Base-by-base conservation (phyloP, 139 green algal species). In the Chlamydomonas applanata region DNA sequence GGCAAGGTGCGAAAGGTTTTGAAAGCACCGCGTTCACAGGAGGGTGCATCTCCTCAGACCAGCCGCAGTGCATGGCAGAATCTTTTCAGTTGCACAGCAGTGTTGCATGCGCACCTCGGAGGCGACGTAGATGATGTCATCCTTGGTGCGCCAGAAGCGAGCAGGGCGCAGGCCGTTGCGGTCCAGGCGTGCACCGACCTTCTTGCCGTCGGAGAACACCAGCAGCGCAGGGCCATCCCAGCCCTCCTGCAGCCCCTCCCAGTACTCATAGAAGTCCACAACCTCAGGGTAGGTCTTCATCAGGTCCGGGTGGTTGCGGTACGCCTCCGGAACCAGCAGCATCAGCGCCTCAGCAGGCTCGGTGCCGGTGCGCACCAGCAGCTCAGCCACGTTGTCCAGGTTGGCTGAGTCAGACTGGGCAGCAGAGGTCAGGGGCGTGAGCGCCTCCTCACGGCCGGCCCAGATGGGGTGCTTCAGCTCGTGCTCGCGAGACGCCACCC, bases 221-320 rank as follows among this genome's bases (percentile, higher is more conserved):
- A 99, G 87, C 64, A 99, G 93, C 3, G 96, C 96, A 44, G 96
- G 96, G 35, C 96, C 96, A 75, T 99, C 96, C 96, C 96, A 99
- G 62, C 94, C 80, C 86, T 99, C 96, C 86, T 99, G 97, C 76
- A 98, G 88, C 44, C 95, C 95, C 83, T 97, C 94, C 67, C 91
- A 98, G 86, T 93, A 99, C 87, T 98, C 91, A 74, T 98, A 97
- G 57, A 97, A 96, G 81, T 93, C 88, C 0, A 90, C 82, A 3
- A 93, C 84, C 83, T 92, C 88, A 25, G 88, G 85, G 79, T 93
- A 93, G 30, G 87, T 77, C 80, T 91, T 89, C 77, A 86, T 82
- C 29, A 93, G 81, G 75, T 98, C 91, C 22, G 96, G 94, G 86
- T 97, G 97, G 83, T 97, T 93, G 46, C 82, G 70, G 74, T 84